phyloP scores from a whole-genome alignment of 495 filamentous ascomycete genomes.

The Apiosordaria backusii region DNA sequence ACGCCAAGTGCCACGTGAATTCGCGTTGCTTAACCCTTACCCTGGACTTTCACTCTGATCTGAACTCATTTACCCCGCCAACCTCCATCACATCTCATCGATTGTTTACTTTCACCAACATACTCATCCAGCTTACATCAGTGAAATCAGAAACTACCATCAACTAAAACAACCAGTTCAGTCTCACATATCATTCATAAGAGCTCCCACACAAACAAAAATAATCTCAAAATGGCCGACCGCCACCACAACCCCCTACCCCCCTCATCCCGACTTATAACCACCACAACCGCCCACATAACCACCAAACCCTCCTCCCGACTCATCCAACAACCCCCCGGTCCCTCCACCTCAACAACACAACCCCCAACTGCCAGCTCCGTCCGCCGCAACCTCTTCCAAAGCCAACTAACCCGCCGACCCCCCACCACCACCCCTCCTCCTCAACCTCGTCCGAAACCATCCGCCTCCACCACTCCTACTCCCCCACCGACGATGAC shows the following conservation, averaged over 20 bases:
- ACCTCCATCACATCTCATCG: constrained; percentile 3
- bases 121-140: not conserved
- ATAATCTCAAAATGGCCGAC: constrained; percentile 15
- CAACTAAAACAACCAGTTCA: not conserved
- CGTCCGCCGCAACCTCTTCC: constrained; percentile 73
- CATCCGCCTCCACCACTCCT: constrained; percentile 31
- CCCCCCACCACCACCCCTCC: constrained; percentile 54
- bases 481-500: constrained; percentile 24
- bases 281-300: not conserved
- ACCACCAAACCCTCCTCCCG: constrained; percentile 1
- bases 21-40: constrained; percentile 17
- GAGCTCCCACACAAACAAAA: not conserved
- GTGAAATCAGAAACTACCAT: not conserved
- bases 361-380: constrained; percentile 8
- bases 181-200: not conserved
- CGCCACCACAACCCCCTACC: constrained; percentile 10
- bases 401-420: constrained; percentile 59
- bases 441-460: constrained; percentile 37
- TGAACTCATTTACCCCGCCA: constrained; percentile 11
- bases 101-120: constrained; percentile 4
- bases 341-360: constrained; percentile 8
- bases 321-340: constrained; percentile 11
- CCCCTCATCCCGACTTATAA: constrained; percentile 8
- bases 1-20: constrained; percentile 14
- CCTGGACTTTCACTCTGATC: not conserved